Percentiles rank a stretch among this genome's conserved stretches.
Evolutionary conservation across 306 rosid species (phyloP).

Genomic region (Acacia confusa): DNA sequence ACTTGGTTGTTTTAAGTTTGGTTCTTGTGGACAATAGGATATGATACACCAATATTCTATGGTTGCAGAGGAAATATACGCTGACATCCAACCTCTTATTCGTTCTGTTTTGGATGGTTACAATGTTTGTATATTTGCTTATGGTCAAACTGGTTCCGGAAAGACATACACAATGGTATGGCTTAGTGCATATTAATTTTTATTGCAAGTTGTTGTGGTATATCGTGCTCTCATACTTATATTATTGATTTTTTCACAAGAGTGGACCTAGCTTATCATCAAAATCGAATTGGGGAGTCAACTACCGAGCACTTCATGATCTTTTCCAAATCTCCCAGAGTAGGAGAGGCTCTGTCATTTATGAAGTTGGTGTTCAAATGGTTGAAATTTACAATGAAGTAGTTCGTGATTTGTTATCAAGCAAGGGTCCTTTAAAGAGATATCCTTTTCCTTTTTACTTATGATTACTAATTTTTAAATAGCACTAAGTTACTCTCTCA

Average conservation of each 20-base stretch:
- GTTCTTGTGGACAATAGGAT: background rate
- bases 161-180: slow-evolving; percentile 75
- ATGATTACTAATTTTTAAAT: background rate
- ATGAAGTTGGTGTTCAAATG: slow-evolving; percentile 73
- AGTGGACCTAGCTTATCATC: slow-evolving; percentile 64
- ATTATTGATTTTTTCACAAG: slow-evolving; percentile 34
- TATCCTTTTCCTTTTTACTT: slow-evolving; percentile 46
- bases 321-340: slow-evolving; percentile 69
- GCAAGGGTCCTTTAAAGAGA: slow-evolving; percentile 59
- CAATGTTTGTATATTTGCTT: slow-evolving; percentile 80
- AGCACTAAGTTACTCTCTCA: background rate
- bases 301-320: slow-evolving; percentile 69
- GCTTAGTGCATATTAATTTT: slow-evolving; percentile 9
- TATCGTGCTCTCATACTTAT: background rate
- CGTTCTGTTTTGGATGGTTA: slow-evolving; percentile 75
- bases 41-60: background rate
- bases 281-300: slow-evolving; percentile 69
- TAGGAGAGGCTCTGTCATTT: slow-evolving; percentile 56
- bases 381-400: slow-evolving; percentile 73
- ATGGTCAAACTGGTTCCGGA: slow-evolving; percentile 83
- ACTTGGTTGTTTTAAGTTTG: background rate
- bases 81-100: slow-evolving; percentile 62
- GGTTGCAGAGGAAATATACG: slow-evolving; percentile 59
- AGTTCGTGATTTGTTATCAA: slow-evolving; percentile 71
- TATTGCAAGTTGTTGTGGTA: background rate